Evolutionary conservation across 208 protist genomes (phyloP), one percentile per base, ranked within the genome.

Genomic region (Crithidia brevicula): DNA sequence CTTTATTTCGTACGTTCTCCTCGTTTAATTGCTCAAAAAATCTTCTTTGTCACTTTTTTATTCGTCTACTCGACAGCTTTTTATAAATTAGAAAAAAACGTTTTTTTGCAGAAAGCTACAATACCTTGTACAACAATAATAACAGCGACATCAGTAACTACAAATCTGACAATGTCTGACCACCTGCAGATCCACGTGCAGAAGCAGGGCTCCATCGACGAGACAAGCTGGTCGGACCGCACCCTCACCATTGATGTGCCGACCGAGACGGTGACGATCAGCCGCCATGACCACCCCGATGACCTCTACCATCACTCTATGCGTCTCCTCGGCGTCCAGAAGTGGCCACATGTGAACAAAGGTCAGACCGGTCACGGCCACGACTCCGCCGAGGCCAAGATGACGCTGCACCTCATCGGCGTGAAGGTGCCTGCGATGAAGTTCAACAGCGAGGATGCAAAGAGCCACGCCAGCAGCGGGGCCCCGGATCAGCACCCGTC

Each of bases 251-350:
- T 56, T 20, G 50, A 56, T 18, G 50, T 38, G 28, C 20, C 50
- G 9, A 56, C 50, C 13, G 50, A 56, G 50, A 56, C 50, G 50
- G 50, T 18, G 15, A 56, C 50, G 28, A 36, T 38, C 47, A 52
- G 47, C 47, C 47, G 47, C 47, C 47, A 52, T 23, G 23, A 52
- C 47, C 47, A 52, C 47, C 47, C 47, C 22, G 22, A 52, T 6
- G 47, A 52, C 47, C 23, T 52, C 22, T 52, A 52, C 23, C 47
- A 52, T 16, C 47, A 52, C 23, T 52, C 47, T 1, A 52, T 52
- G 16, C 47, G 47, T 30, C 7, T 52, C 23, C 47, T 52, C 47
- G 47, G 47, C 23, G 16, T 52, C 47, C 47, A 52, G 47, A 52
- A 52, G 23, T 52, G 23, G 18, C 20, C 47, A 5, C 22, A 52